Evolutionary conservation across 768 basidiomycete species (phyloP).

Genomic region (Lactifluus rugatus): DNA sequence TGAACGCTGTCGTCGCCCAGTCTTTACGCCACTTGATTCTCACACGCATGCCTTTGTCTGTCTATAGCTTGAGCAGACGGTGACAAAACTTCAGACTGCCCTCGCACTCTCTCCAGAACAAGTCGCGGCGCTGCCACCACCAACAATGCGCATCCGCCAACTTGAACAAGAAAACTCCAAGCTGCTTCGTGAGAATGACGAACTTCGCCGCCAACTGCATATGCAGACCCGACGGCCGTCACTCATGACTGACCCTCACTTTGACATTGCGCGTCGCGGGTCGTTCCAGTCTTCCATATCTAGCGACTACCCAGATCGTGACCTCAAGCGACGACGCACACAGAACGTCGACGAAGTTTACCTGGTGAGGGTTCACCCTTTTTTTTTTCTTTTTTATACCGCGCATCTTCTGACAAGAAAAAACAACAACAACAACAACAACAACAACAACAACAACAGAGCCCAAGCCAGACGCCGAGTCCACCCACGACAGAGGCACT

Average conservation of each 20-base stretch:
- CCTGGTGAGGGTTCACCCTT: slow-evolving; percentile 18
- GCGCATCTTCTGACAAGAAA: background rate
- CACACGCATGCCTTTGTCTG: too few relatives aligned
- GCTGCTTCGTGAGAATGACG: slow-evolving; percentile 63
- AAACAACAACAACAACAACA: too few relatives aligned
- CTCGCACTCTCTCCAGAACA: slow-evolving; percentile 68
- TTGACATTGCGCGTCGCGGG: slow-evolving; percentile 17
- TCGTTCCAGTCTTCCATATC: slow-evolving; percentile 19
- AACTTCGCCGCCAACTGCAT: slow-evolving; percentile 55
- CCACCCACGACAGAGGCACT: slow-evolving; percentile 24
- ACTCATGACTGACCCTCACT: slow-evolving; percentile 17
- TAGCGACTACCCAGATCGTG: slow-evolving; percentile 21
- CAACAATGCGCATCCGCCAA: slow-evolving; percentile 66
- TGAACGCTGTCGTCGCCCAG: too few relatives aligned
- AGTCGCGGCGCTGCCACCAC: slow-evolving; percentile 61
- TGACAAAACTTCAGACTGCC: slow-evolving; percentile 72
- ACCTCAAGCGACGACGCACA: slow-evolving; percentile 24
- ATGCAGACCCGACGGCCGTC: slow-evolving; percentile 19
- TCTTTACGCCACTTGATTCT: too few relatives aligned
- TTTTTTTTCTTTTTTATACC: too few relatives aligned
- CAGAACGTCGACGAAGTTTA: slow-evolving; percentile 24
- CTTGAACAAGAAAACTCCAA: slow-evolving; percentile 72
- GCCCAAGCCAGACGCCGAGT: slow-evolving; percentile 23
- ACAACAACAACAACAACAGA: slow-evolving; percentile 6
- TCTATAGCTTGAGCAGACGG: slow-evolving; percentile 72